Evolutionary conservation across 208 protist genomes (phyloP), one percentile per base, ranked within the genome.

Genomic region (Acanthamoeba royreba): DNA sequence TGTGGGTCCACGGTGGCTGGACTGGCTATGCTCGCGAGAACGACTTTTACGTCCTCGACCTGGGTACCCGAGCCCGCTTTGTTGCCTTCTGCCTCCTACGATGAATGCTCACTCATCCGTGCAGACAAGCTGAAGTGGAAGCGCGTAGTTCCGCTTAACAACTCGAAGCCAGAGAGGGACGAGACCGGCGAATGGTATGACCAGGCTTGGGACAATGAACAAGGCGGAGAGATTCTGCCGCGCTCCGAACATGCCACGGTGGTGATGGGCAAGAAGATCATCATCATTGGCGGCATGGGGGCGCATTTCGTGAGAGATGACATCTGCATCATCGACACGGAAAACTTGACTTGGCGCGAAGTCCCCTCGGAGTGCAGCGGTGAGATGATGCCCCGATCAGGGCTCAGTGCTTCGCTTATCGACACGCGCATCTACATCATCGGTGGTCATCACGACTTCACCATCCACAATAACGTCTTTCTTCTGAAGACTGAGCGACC

Each of bases 91-190:
- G 53, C n/a, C 53, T 61, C n/a, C n/a, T 61, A 28, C 19, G n/a
- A 77, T 43, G 13, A 77, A 9, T 15, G 13, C 13, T 22, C n/a
- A 77, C n/a, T 77, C 11, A 9, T 15, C 4, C 2, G 31, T 83
- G 72, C 72, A 83, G 72, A 83, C 31, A 83, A 83, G 72, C 42
- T 42, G 25, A 83, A 83, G 72, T 83, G 72, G 72, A 83, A 83
- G 72, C 72, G 72, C 22, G 72, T 83, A 25, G 42, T 47, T 25
- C 72, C 72, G 7, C 72, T 83, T 25, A 83, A 83, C 72, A 83
- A 83, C 72, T 47, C 35, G 40, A 83, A 47, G 42, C 42, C 72
- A 8, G 72, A 83, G 40, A 5, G 72, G 0, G 72, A 83, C 35
- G 72, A 83, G 72, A 83, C 72, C 31, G 72, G 72, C 72, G 72